A percentile compares a stretch with the other conserved stretches of the same genome.
Conservation (phyloP, 169 alveolate species). For the Amoebophrya sp. region DNA sequence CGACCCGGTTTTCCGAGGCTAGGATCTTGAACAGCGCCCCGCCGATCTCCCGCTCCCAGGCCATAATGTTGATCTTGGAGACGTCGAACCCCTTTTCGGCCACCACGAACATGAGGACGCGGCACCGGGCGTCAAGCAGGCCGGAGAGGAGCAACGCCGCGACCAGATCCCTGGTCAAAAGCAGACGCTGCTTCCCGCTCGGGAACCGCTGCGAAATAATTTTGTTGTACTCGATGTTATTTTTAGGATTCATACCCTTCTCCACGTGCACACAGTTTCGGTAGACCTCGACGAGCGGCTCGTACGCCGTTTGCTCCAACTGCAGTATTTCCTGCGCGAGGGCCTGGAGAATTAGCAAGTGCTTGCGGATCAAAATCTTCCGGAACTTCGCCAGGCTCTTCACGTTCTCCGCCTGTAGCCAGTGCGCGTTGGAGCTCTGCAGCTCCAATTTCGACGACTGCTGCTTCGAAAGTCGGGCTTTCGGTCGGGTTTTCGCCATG, state of each 20-base stretch:
- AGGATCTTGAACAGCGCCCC: constrained; percentile 7
- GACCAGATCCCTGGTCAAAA: not conserved
- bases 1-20: not conserved
- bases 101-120: not conserved
- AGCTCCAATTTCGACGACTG: no score
- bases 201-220: not conserved
- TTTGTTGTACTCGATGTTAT: not conserved
- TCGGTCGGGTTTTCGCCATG: no score
- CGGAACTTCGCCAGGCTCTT: not conserved
- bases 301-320: not conserved
- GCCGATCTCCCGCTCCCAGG: not conserved
- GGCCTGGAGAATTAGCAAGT: not conserved
- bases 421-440: not conserved
- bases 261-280: not conserved
- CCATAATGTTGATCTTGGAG: not conserved
- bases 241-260: no score
- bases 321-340: not conserved
- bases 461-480: no score
- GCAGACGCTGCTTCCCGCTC: not conserved
- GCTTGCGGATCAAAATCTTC: not conserved
- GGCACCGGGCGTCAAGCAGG: not conserved
- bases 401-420: not conserved
- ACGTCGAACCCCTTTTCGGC: not conserved
- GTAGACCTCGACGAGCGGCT: not conserved
- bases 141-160: not conserved